Conservation (phyloP, 495 filamentous ascomycete genomes). For the Hapsidospora chrysogenum region DNA sequence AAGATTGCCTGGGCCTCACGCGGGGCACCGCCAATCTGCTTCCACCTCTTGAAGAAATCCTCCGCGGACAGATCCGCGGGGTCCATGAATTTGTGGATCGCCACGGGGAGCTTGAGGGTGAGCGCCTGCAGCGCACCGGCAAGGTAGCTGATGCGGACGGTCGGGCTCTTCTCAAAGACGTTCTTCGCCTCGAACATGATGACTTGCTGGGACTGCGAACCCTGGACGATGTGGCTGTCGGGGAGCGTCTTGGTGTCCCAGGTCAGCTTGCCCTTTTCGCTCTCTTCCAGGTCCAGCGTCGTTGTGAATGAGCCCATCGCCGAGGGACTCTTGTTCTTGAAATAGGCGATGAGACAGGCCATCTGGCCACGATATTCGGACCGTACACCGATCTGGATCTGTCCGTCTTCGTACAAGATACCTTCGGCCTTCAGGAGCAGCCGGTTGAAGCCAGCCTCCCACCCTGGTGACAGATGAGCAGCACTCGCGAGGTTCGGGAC, state of each 20-base stretch:
- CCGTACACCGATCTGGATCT: conserved; percentile 83
- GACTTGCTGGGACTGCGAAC: conserved; percentile 77
- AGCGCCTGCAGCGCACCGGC: conserved; percentile 87
- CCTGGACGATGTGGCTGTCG: conserved; percentile 59
- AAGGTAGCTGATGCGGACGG: conserved; percentile 84
- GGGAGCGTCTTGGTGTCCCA: conserved; percentile 77
- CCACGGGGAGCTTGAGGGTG: conserved; percentile 77
- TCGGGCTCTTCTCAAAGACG: conserved; percentile 71
- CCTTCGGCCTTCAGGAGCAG: conserved; percentile 69
- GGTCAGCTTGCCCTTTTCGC: conserved; percentile 49
- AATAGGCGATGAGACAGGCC: conserved; percentile 90
- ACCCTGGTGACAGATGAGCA: conserved; percentile 83
- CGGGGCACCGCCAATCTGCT: conserved; percentile 82
- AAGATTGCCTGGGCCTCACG: conserved; percentile 82
- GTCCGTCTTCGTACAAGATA: conserved; percentile 83
- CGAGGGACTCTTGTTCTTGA: conserved; percentile 79
- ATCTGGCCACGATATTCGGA: conserved; percentile 88
- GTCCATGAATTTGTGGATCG: conserved; percentile 93
- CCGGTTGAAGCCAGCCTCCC: conserved; percentile 81
- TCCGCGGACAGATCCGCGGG: conserved; percentile 65
- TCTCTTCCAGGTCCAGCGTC: conserved; percentile 65
- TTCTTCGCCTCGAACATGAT: conserved; percentile 80
- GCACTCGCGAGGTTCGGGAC: conserved; percentile 77
- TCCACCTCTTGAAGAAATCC: conserved; percentile 98
- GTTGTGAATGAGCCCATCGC: conserved; percentile 82